These are phyloP conservation scores for Hypoxylon lenormandii DNA, from an alignment of 495 filamentous ascomycete species.

Conservation along the genomic window DNA sequence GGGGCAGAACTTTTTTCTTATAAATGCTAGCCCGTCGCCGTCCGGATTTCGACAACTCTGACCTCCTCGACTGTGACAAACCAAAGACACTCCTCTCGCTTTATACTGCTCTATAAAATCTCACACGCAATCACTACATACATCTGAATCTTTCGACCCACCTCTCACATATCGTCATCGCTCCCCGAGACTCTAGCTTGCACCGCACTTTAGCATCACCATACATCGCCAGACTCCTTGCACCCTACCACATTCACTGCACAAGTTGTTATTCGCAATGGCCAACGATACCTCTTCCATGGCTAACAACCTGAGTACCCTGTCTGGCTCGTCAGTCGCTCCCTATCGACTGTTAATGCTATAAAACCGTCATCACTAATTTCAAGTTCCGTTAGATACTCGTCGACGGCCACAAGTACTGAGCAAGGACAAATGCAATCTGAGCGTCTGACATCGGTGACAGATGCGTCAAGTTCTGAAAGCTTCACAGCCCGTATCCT, in stretches of 20 bases:
- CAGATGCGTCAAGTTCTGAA: background rate
- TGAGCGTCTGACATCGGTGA: slow-evolving; percentile 2
- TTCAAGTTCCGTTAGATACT: slow-evolving; percentile 7
- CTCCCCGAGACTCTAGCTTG: background rate
- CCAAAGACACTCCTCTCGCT: slow-evolving; percentile 11
- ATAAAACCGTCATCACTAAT: slow-evolving; percentile 7
- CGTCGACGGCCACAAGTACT: background rate
- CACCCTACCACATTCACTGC: background rate
- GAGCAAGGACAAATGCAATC: background rate
- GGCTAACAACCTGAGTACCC: background rate
- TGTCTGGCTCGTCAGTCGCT: slow-evolving; percentile 30
- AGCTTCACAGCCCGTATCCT: slow-evolving; percentile 20
- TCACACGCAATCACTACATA: too few relatives aligned
- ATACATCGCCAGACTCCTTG: background rate
- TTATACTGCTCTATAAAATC: background rate
- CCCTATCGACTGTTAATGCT: background rate
- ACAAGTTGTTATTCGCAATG: slow-evolving; percentile 12
- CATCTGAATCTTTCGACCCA: too few relatives aligned
- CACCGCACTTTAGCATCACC: background rate
- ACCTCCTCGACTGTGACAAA: background rate
- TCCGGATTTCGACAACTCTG: slow-evolving; percentile 17
- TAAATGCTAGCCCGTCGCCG: slow-evolving; percentile 26
- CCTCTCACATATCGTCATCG: too few relatives aligned
- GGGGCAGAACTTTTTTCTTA: slow-evolving; percentile 12
- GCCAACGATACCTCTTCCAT: slow-evolving; percentile 12